These are phyloP conservation scores for Claviceps humidiphila DNA, from an alignment of 2,329 filamentous ascomycete genomes.

Conservation along the genomic window DNA sequence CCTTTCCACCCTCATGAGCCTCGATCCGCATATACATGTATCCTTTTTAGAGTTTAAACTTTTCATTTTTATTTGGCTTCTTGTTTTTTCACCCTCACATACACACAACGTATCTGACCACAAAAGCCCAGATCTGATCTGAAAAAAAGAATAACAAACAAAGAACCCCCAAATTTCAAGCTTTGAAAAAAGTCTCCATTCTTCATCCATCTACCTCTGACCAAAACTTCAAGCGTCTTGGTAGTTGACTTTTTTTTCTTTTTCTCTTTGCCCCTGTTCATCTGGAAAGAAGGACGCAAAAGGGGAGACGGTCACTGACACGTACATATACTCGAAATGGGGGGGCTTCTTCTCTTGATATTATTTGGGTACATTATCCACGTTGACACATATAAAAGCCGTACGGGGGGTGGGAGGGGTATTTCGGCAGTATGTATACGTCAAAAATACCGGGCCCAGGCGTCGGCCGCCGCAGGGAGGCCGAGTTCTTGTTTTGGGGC, in stretches of 20 bases:
- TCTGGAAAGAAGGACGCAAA: background rate
- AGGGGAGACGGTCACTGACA: background rate
- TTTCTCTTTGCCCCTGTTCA: background rate
- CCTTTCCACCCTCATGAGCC: no score
- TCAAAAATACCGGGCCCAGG: slow-evolving; percentile 1
- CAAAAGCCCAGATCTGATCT: no score
- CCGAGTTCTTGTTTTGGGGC: background rate
- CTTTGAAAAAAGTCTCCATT: no score
- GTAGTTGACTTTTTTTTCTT: background rate
- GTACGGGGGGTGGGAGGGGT: slow-evolving; percentile 1
- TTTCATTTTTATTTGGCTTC: no score
- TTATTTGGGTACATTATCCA: slow-evolving; percentile 4
- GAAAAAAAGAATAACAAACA: no score
- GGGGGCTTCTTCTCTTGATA: background rate
- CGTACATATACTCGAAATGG: background rate
- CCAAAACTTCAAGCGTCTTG: background rate
- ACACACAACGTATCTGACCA: no score
- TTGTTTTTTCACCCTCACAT: no score
- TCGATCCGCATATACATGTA: no score
- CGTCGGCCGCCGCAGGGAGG: background rate
- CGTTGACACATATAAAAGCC: slow-evolving; percentile 4
- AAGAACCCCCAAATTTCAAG: no score
- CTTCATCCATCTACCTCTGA: no score
- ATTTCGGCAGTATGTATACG: slow-evolving; percentile 5
- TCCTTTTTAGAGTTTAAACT: no score